phyloP scores from a whole-genome alignment of 352 stramenopile genomes.

The Phytopythium ostracodes region DNA sequence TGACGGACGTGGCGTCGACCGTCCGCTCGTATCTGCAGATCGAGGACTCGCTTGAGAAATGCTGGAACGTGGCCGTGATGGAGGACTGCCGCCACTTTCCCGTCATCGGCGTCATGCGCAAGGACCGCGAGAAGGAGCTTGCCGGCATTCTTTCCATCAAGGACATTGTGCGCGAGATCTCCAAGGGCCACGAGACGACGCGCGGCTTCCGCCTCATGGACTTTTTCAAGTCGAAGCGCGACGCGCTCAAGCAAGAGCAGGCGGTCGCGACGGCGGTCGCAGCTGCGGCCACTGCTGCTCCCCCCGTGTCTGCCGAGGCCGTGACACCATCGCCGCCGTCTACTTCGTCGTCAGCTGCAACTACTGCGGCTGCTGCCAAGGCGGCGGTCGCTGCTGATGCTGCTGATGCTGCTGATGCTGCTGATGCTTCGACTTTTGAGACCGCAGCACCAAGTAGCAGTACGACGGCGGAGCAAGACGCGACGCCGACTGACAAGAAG shows the following conservation, averaged over 20 bases:
- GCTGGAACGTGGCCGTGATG: constrained; percentile 61
- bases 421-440: background rate
- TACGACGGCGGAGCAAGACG: background rate
- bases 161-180: constrained; percentile 84
- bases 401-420: too few relatives aligned
- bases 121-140: constrained; percentile 76
- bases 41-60: constrained; percentile 77
- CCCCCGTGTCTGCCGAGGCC: constrained; percentile 2
- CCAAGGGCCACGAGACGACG: constrained; percentile 66
- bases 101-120: constrained; percentile 69
- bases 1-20: constrained; percentile 61
- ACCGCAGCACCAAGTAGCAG: background rate
- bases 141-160: constrained; percentile 82
- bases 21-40: constrained; percentile 60
- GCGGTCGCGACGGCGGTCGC: constrained; percentile 16
- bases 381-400: background rate
- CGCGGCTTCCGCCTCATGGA: constrained; percentile 80
- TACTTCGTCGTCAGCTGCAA: background rate
- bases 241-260: constrained; percentile 33
- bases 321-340: background rate
- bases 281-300: constrained; percentile 5
- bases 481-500: background rate
- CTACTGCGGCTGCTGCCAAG: background rate
- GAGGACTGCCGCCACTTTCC: constrained; percentile 81
- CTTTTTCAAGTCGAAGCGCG: constrained; percentile 72